Conservation (phyloP, 176 grass and related monocot genomes). For the Paspalum vaginatum region DNA sequence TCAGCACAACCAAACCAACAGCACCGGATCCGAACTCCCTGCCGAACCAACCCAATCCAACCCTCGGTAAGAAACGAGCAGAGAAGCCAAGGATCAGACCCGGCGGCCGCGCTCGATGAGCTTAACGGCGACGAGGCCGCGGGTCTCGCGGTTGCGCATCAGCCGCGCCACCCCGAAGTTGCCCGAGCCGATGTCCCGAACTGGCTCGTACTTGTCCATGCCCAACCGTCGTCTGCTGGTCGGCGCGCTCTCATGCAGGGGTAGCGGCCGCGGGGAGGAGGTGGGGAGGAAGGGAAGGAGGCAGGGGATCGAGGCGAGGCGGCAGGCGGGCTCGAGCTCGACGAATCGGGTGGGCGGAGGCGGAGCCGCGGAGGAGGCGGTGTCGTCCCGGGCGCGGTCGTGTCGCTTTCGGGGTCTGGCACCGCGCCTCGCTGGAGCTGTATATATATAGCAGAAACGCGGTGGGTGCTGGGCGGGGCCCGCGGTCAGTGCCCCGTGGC, state of each 20-base stretch:
- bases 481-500: slow-evolving; percentile 15
- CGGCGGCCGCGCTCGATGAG: slow-evolving; percentile 73
- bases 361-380: slow-evolving; percentile 34
- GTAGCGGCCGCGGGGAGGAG: not conserved
- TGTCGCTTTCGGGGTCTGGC: slow-evolving; percentile 45
- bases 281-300: not conserved
- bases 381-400: slow-evolving; percentile 25
- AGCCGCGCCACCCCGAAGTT: slow-evolving; percentile 94
- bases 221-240: not conserved
- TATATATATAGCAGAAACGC: slow-evolving; percentile 21
- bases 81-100: slow-evolving; percentile 35
- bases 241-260: slow-evolving; percentile 2
- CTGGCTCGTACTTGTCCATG: slow-evolving; percentile 90
- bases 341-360: slow-evolving; percentile 39
- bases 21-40: not conserved
- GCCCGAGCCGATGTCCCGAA: slow-evolving; percentile 82
- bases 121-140: slow-evolving; percentile 91
- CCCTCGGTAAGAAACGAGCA: not conserved
- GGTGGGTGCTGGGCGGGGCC: slow-evolving; percentile 3
- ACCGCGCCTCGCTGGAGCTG: slow-evolving; percentile 31
- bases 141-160: slow-evolving; percentile 72
- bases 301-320: not conserved
- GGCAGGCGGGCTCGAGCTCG: slow-evolving; percentile 10
- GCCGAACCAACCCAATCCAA: not conserved
- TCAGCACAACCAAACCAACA: slow-evolving; percentile 13